A percentile compares a stretch with the other conserved stretches of the same genome.
These are phyloP conservation scores for Litchi chinensis DNA, from an alignment of 345 rosid genomes.

Conservation along the genomic window DNA sequence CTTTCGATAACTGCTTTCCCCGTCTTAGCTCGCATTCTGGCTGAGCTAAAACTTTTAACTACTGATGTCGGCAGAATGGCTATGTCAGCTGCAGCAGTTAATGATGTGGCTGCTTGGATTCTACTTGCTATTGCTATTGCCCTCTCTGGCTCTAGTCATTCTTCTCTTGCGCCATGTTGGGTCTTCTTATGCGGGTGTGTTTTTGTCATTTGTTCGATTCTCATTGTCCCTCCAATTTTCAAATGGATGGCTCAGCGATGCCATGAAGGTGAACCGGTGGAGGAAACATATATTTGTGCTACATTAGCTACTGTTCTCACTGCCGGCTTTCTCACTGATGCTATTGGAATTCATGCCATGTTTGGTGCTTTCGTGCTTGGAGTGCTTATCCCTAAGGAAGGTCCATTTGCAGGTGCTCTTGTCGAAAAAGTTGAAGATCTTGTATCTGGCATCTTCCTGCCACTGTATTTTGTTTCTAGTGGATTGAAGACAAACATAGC, in stretches of 20 bases:
- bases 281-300: conserved; percentile 63
- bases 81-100: conserved; percentile 87
- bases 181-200: conserved; percentile 59
- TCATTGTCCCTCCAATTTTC: conserved; percentile 53
- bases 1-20: conserved; percentile 86
- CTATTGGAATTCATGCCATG: conserved; percentile 74
- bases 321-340: conserved; percentile 67
- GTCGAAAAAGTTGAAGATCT: conserved; percentile 82
- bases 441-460: conserved; percentile 73
- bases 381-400: conserved; percentile 69
- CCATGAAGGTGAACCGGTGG: conserved; percentile 73
- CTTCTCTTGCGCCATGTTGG: conserved; percentile 65
- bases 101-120: conserved; percentile 83
- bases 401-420: conserved; percentile 67
- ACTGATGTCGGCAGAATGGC: conserved; percentile 76
- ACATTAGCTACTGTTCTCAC: conserved; percentile 59
- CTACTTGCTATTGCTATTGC: conserved; percentile 85
- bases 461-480: conserved; percentile 74
- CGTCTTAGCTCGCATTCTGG: conserved; percentile 78
- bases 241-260: conserved; percentile 61
- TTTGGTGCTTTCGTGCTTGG: conserved; percentile 87
- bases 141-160: conserved; percentile 53
- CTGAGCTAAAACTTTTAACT: conserved; percentile 78
- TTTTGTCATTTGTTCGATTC: conserved; percentile 38
- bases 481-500: conserved; percentile 80